A percentile compares a stretch with the other conserved stretches of the same genome.
phyloP scores from a whole-genome alignment of 2,329 filamentous ascomycete species.

The Gnomoniopsis sp. region DNA sequence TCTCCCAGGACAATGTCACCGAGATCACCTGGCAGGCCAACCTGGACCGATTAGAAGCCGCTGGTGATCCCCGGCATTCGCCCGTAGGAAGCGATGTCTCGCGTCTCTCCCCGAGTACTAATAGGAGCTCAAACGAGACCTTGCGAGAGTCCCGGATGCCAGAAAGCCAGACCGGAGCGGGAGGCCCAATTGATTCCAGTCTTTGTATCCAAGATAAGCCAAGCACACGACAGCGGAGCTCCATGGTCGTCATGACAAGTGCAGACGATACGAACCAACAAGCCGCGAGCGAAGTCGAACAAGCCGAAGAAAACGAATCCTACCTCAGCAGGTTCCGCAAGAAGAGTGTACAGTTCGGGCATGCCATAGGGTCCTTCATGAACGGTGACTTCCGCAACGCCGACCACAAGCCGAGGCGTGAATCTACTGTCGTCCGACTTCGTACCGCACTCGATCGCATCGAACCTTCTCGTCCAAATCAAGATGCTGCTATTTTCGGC shows the following conservation, averaged over 20 bases:
- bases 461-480: not conserved
- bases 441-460: constrained; percentile 10
- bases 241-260: not conserved
- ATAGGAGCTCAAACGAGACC: not conserved
- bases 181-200: not conserved
- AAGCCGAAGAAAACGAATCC: not conserved
- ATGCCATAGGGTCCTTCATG: constrained; percentile 6
- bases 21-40: constrained; percentile 9
- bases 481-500: constrained; percentile 4
- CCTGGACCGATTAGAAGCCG: not conserved
- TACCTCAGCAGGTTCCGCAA: constrained; percentile 6
- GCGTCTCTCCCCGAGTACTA: not conserved
- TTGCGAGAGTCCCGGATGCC: not conserved
- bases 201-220: not conserved
- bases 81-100: not conserved
- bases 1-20: constrained; percentile 8
- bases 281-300: not conserved
- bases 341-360: constrained; percentile 7
- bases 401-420: constrained; percentile 13
- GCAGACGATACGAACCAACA: not conserved
- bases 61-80: not conserved
- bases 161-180: not conserved
- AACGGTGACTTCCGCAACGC: constrained; percentile 14
- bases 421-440: constrained; percentile 7
- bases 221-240: not conserved